phyloP scores from a whole-genome alignment of 345 rosid genomes.

The Euphorbia pulcherrima region DNA sequence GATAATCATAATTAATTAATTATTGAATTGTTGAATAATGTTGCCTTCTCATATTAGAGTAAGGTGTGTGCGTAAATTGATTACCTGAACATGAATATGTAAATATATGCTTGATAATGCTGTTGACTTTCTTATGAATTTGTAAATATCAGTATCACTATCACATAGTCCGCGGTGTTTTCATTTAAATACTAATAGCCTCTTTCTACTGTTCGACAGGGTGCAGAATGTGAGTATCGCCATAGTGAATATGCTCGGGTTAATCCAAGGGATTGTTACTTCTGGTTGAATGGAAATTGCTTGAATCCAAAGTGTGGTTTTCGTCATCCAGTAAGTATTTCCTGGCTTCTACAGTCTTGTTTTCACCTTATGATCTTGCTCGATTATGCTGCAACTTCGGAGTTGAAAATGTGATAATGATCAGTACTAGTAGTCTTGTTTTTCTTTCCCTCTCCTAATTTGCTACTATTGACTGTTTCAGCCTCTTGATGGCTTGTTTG shows the following conservation, averaged over 20 bases:
- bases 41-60: not conserved
- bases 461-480: too few relatives aligned
- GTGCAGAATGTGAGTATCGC: conserved; percentile 92
- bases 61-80: too few relatives aligned
- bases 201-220: conserved; percentile 39
- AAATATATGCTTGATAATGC: not conserved
- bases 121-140: not conserved
- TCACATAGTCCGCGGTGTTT: not conserved
- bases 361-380: not conserved
- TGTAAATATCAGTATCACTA: not conserved
- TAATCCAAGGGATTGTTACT: conserved; percentile 93
- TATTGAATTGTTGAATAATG: not conserved
- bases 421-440: too few relatives aligned
- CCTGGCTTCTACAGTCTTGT: not conserved
- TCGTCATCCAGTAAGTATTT: conserved; percentile 84
- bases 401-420: not conserved
- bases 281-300: conserved; percentile 88
- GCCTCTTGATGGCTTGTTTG: conserved; percentile 92
- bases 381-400: not conserved
- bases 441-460: too few relatives aligned
- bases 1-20: not conserved
- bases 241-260: conserved; percentile 93
- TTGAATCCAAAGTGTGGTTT: conserved; percentile 88
- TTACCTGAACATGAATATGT: too few relatives aligned
- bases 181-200: conserved; percentile 14